Conservation (phyloP, 1,284 basidiomycete genomes). For the Cryptococcus amylolentus region DNA sequence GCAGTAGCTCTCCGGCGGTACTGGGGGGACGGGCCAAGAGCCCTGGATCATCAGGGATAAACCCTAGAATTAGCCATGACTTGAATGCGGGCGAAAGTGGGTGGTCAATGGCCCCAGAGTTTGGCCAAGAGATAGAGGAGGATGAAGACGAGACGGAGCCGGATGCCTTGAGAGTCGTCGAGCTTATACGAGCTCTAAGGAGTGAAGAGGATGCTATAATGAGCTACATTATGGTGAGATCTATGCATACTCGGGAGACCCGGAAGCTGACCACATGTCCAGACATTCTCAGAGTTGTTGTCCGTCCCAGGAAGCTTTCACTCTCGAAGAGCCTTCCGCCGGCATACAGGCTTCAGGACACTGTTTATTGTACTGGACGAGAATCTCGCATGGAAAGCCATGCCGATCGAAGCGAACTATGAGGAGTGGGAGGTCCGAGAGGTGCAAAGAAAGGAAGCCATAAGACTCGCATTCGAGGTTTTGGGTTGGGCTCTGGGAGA, state of each 20-base stretch:
- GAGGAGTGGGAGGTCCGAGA: conserved; percentile 40
- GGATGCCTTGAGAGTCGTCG: conserved; percentile 27
- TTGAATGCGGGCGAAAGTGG: conserved; percentile 14
- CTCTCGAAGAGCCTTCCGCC: conserved; percentile 29
- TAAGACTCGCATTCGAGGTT: conserved; percentile 36
- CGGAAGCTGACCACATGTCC: background rate
- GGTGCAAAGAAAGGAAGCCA: conserved; percentile 41
- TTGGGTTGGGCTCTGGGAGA: conserved; percentile 38
- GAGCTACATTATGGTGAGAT: conserved; percentile 40
- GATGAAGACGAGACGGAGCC: conserved; percentile 32
- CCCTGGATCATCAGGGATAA: conserved; percentile 6
- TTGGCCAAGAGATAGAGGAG: conserved; percentile 8
- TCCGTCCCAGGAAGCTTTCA: conserved; percentile 19
- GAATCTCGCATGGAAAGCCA: conserved; percentile 23
- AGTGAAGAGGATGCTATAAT: conserved; percentile 23
- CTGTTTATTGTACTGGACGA: conserved; percentile 20
- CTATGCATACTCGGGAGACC: no score
- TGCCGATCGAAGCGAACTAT: conserved; percentile 4
- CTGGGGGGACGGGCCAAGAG: conserved; percentile 5
- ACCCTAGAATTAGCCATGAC: background rate
- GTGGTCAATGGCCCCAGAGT: conserved; percentile 10
- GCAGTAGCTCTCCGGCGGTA: conserved; percentile 6
- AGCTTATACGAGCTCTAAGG: conserved; percentile 24
- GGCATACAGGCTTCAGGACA: conserved; percentile 29
- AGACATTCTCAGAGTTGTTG: conserved; percentile 42